Evolutionary conservation across 129 eudicot species (phyloP), one percentile per base, ranked within the genome.

Genomic region (Lactuca saligna): DNA sequence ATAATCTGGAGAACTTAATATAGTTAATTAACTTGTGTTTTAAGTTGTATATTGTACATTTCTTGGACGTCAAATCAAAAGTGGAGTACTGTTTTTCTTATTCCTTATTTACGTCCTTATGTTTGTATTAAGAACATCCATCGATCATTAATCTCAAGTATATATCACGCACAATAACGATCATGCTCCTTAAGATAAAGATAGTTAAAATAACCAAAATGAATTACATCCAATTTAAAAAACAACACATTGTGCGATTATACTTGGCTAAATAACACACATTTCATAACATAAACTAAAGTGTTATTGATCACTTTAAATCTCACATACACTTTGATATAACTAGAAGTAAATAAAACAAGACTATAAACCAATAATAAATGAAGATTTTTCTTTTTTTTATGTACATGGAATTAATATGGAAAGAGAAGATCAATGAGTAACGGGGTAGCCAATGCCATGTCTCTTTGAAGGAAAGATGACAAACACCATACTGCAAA

Each of bases 361-460:
- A 35, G 38, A 35, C 0, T 39, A 39, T 39, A 11, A 46, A 46
- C 51, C 13, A 46, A 46, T 12, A 46, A 46, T 12, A 46, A 46
- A 46, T 11, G 4, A 46, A 11, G n/a, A 14, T 46, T 11, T 6
- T 3, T 11, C 15, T 46, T 10, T 8, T 25, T 25, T 46, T 0
- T 46, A 46, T 3, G 12, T 46, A 46, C 51, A 46, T 46, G 51
- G 12, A 46, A 46, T 11, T n/a, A n/a, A n/a, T n/a, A 46, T 46
- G 51, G 12, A 46, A 46, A 46, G 2, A 46, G n/a, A 46, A 46
- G n/a, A 68, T 79, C 49, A 79, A 72, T 79, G 78, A 50, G 86
- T 72, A 2, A 85, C 87, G 8, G 96, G 97, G 66, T 82, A 86
- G 3, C 96, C 97, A 71, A 88, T 91, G 8, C 97, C 97, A 71